Percentiles rank a stretch among this genome's conserved stretches.
These are phyloP conservation scores for Solanum phureja DNA, from an alignment of 257 asterid genomes.

Conservation along the genomic window DNA sequence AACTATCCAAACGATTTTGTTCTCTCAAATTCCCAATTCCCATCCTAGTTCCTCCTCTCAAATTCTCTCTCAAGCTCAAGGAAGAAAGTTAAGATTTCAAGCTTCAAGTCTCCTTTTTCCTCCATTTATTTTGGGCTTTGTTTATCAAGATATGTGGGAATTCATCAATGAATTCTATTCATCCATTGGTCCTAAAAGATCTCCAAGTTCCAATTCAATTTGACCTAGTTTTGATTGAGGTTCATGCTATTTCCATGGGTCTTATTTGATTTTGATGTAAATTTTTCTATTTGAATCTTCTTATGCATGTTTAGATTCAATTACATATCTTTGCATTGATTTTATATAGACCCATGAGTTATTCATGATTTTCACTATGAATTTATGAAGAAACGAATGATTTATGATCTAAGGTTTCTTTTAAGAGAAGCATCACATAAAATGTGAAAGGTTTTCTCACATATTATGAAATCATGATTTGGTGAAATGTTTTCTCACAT, in stretches of 20 bases:
- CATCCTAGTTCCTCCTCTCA: not conserved
- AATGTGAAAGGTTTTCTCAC: not conserved
- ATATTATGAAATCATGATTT: not conserved
- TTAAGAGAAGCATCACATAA: no score
- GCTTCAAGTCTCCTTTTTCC: not conserved
- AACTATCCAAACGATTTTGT: no score
- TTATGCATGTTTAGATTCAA: no score
- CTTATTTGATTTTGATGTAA: not conserved
- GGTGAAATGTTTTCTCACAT: not conserved
- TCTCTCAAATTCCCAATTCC: no score
- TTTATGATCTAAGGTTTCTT: not conserved
- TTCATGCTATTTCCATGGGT: not conserved
- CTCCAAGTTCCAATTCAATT: not conserved
- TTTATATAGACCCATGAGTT: not conserved
- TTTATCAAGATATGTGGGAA: not conserved
- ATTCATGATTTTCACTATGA: no score
- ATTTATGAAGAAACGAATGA: no score
- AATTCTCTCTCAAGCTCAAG: not conserved
- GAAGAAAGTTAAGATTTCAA: no score
- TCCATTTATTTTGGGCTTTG: not conserved
- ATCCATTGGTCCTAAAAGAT: not conserved
- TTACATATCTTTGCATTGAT: not conserved
- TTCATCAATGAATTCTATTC: no score
- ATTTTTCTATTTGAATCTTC: not conserved
- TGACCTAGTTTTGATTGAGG: not conserved